Base-by-base conservation (phyloP, 2,329 filamentous ascomycete genomes). In the Fusarium protoensiforme region DNA sequence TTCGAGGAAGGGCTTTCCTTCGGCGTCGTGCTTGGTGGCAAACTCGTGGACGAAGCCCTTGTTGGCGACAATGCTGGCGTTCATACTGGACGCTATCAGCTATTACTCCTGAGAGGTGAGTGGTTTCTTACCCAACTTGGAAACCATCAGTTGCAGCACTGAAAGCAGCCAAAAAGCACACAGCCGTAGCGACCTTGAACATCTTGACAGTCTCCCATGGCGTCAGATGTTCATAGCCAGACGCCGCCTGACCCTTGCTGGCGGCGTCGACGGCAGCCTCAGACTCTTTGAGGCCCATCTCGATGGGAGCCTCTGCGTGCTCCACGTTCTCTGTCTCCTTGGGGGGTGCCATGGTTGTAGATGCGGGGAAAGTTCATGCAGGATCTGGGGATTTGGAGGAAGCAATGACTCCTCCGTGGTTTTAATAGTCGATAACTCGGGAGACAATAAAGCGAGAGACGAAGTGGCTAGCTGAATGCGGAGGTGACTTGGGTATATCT, bases 1-100 rank as follows among this genome's bases (percentile, higher is more conserved):
- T 2, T 71, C 73, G 27, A 83, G 82, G 48, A 81, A 79, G 9
- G 54, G 54, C 2, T n/a, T 38, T 11, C 54, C 54, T 8, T 39
- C 35, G 11, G 9, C 22, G 16, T 58, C 54, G 1, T 29, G 24
- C 20, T 38, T 38, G 22, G 54, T 58, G 54, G 54, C 54, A 39
- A 58, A 58, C 33, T 58, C 10, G 22, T 58, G 54, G 11, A 58
- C 54, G 18, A 58, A 58, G 7, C 54, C 54, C 33, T 58, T 58
- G 7, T 58, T 39, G 22, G 54, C 54, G 18, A 58, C 54, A 14
- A 58, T 58, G 14, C 54, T 58, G 1, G 54, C 54, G 2, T 58
- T 58, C 22, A 58, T 57, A 9, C 54, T 57, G 5, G 4, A 14
- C 2, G 0, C 1, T 39, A 1, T 39, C 0, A 57, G 35, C 5